Conservation (phyloP, 345 rosid genomes). For the Populus davidiana region DNA sequence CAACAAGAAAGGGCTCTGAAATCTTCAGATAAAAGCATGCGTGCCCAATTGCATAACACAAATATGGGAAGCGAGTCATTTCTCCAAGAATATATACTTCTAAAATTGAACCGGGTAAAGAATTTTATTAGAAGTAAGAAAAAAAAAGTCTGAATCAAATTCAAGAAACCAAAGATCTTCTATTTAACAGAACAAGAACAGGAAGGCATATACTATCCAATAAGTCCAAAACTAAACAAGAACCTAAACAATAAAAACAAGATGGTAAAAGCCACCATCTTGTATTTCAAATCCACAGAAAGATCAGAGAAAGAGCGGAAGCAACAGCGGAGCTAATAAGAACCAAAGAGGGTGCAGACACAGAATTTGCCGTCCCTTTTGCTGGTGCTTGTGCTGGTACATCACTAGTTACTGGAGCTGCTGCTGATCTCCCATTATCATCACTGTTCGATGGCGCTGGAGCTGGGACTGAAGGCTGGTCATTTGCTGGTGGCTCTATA, state of each 20-base stretch:
- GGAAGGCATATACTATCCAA: neutral
- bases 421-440: neutral
- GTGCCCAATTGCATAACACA: too few species aligned
- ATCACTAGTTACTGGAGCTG: neutral
- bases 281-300: neutral
- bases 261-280: neutral
- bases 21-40: too few species aligned
- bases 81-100: neutral
- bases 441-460: neutral
- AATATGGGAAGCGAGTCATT: too few species aligned
- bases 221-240: neutral
- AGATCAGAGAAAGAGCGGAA: neutral
- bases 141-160: neutral
- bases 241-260: too few species aligned
- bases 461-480: neutral
- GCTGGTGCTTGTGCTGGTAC: neutral
- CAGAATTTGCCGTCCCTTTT: neutral
- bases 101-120: neutral
- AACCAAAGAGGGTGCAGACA: neutral
- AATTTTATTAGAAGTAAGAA: neutral
- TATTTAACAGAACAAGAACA: neutral
- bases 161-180: neutral
- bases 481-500: neutral
- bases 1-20: too few species aligned
- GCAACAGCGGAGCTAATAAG: conserved; percentile 6